phyloP scores from a whole-genome alignment of 2,329 filamentous ascomycete genomes.

The Sphaerulina vaccinii region DNA sequence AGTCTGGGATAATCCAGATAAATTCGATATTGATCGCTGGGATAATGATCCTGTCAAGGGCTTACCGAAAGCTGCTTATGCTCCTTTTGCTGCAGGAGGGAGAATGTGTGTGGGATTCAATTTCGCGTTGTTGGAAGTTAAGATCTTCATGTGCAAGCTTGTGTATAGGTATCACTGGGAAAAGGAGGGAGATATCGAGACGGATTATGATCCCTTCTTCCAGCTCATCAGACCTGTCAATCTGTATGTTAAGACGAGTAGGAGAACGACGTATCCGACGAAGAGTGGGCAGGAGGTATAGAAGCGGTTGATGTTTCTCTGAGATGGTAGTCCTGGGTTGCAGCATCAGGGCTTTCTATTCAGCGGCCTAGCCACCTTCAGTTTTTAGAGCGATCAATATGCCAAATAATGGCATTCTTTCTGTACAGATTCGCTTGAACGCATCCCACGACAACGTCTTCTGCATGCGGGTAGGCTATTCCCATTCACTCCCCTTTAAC shows the following conservation, averaged over 20 bases:
- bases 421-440: not conserved
- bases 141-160: slow-evolving; percentile 59
- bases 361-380: too few species aligned
- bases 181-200: slow-evolving; percentile 50
- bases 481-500: slow-evolving; percentile 58
- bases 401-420: too few species aligned
- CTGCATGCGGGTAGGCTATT: slow-evolving; percentile 31
- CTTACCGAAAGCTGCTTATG: slow-evolving; percentile 53
- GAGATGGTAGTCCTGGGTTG: too few species aligned
- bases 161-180: slow-evolving; percentile 59
- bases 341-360: too few species aligned
- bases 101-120: slow-evolving; percentile 65
- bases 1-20: slow-evolving; percentile 58
- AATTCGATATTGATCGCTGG: slow-evolving; percentile 62
- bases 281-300: too few species aligned
- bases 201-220: slow-evolving; percentile 62
- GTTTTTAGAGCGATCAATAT: too few species aligned
- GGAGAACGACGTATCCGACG: slow-evolving; percentile 51
- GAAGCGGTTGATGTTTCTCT: too few species aligned
- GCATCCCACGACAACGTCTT: not conserved
- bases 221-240: slow-evolving; percentile 58
- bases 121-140: slow-evolving; percentile 62
- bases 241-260: slow-evolving; percentile 53
- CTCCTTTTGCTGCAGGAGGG: slow-evolving; percentile 59
- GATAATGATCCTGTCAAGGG: slow-evolving; percentile 57